phyloP scores from a whole-genome alignment of 345 rosid genomes.

The Rhodomyrtus tomentosa region DNA sequence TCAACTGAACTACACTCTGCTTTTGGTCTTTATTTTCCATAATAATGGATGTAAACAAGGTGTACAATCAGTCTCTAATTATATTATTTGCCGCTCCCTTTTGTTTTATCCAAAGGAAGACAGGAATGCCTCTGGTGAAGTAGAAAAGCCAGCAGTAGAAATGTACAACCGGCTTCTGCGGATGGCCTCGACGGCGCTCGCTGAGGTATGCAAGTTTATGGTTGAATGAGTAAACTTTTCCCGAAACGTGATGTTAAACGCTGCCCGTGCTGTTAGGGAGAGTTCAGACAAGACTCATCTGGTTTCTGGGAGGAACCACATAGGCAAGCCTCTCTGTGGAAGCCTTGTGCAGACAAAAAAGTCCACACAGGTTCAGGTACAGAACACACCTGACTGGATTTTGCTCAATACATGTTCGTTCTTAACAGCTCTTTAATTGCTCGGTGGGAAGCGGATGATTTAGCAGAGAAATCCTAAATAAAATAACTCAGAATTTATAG shows the following conservation, averaged over 20 bases:
- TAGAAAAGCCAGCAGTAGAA: slow-evolving; percentile 33
- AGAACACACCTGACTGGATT: not conserved
- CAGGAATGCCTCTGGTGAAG: not conserved
- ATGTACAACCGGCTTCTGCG: slow-evolving; percentile 65
- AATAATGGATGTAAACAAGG: not conserved
- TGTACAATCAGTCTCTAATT: not conserved
- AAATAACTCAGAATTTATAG: not conserved
- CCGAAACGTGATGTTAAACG: not conserved
- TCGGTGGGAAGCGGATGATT: not conserved
- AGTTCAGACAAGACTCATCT: slow-evolving; percentile 29
- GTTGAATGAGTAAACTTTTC: not conserved
- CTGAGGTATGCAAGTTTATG: slow-evolving; percentile 28
- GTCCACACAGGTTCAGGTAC: slow-evolving; percentile 18
- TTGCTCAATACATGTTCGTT: not conserved
- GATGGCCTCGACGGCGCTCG: slow-evolving; percentile 60
- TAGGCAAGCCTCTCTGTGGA: slow-evolving; percentile 50
- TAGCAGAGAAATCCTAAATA: not conserved
- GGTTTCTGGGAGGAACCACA: slow-evolving; percentile 46
- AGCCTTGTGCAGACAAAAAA: slow-evolving; percentile 62
- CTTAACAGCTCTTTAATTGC: not conserved
- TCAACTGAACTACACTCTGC: not conserved
- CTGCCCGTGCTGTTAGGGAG: slow-evolving; percentile 26
- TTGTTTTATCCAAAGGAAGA: slow-evolving; percentile 15
- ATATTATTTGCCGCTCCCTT: not conserved
- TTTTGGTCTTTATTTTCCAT: not conserved